Evolutionary conservation across 192 early-diverging fungal species (phyloP).

Genomic region (Rhizoclosmatium sp.): DNA sequence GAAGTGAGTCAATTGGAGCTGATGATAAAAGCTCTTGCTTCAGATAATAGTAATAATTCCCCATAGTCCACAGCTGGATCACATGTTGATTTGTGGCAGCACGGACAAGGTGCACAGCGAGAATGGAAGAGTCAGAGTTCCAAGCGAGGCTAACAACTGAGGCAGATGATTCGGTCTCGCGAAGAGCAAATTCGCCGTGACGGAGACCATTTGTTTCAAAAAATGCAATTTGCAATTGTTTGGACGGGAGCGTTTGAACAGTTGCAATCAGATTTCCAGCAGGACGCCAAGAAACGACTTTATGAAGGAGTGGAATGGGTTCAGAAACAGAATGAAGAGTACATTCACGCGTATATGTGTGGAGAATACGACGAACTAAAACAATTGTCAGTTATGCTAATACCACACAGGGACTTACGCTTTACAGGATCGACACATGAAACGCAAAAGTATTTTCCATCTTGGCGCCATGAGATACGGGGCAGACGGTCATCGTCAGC

Average conservation of each 20-base stretch:
- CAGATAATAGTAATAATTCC: slow-evolving; percentile 97
- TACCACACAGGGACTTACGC: background rate
- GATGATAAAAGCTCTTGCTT: slow-evolving; percentile 80
- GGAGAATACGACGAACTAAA: slow-evolving; percentile 67
- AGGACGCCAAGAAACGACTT: slow-evolving; percentile 83
- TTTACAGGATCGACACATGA: slow-evolving; percentile 67
- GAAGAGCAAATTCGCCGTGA: slow-evolving; percentile 90
- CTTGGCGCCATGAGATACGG: slow-evolving; percentile 90
- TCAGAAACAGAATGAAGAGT: slow-evolving; percentile 84
- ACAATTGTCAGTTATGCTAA: background rate
- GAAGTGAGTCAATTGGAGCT: slow-evolving; percentile 51
- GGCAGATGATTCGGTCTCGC: slow-evolving; percentile 47
- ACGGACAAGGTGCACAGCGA: slow-evolving; percentile 70
- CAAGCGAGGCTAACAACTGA: slow-evolving; percentile 72
- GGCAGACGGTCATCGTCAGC: slow-evolving; percentile 74
- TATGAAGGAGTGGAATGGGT: slow-evolving; percentile 77
- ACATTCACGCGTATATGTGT: slow-evolving; percentile 88
- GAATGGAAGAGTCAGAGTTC: slow-evolving; percentile 88
- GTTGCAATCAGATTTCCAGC: slow-evolving; percentile 85
- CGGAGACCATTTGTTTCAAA: slow-evolving; percentile 95
- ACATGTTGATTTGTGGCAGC: background rate
- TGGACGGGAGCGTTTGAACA: slow-evolving; percentile 76
- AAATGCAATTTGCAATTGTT: slow-evolving; percentile 85
- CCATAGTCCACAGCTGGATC: slow-evolving; percentile 91
- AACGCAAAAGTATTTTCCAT: slow-evolving; percentile 82